Percentiles rank a stretch among this genome's conserved stretches.
Evolutionary conservation across 441 rosid genomes (phyloP).

Genomic region (Monsonia emarginata): DNA sequence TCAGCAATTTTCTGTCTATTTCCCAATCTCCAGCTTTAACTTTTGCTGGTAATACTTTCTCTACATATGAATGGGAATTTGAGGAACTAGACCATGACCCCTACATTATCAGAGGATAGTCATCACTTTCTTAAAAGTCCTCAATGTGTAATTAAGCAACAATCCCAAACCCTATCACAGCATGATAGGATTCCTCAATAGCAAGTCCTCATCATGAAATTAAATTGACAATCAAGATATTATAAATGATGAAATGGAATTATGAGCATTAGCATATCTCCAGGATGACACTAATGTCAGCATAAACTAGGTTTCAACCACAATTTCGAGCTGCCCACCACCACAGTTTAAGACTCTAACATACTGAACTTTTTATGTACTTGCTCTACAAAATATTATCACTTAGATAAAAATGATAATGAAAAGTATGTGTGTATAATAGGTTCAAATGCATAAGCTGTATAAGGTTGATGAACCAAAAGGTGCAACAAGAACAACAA

Average conservation of each 20-base stretch:
- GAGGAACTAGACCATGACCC: conserved; percentile 55
- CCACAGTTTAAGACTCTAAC: not conserved
- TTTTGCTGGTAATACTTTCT: conserved; percentile 24
- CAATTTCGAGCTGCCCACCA: not conserved
- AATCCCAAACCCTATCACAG: not conserved
- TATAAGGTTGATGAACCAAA: not conserved
- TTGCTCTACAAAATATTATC: not conserved
- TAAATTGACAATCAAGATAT: not conserved
- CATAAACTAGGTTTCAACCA: not conserved
- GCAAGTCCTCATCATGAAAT: not conserved
- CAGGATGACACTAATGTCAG: not conserved
- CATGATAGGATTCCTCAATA: no score
- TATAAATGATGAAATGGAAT: not conserved
- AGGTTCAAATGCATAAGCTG: not conserved
- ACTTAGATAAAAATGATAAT: not conserved
- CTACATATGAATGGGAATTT: conserved; percentile 29
- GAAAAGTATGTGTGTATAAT: not conserved
- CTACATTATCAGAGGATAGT: conserved; percentile 26
- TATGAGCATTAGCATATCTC: not conserved
- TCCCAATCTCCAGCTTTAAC: conserved; percentile 41
- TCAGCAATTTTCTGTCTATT: conserved; percentile 47
- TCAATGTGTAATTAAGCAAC: conserved; percentile 10
- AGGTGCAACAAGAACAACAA: not conserved
- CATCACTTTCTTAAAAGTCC: conserved; percentile 10
- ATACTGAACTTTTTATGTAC: not conserved